Evolutionary conservation across 2,329 filamentous ascomycete species (phyloP), one percentile per base, ranked within the genome.

Genomic region (Samsoniella hepiali): DNA sequence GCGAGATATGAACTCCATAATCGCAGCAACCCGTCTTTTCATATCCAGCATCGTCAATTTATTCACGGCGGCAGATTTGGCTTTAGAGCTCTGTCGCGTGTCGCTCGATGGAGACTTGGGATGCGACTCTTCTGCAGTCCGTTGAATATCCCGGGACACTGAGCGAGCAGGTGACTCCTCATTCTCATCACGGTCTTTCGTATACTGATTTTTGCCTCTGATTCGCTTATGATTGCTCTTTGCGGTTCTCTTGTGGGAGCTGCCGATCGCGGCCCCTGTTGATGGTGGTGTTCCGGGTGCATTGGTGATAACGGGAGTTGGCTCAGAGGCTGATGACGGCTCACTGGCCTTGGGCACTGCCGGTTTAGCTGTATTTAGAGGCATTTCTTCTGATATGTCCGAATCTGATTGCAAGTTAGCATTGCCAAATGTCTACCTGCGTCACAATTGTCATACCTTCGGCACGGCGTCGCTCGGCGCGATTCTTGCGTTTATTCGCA

Each of bases 1-100:
- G 68, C 91, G 87, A 4, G 90, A 89, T 67, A 97, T 97, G 72
- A 94, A 97, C 69, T 95, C 92, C 64, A 96, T 83, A 72, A 97
- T 96, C 27, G 86, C 90, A 4, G 90, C 86, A 6, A 93, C 91
- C 10, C 92, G 88, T 67, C 91, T 87, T 76, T 91, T 91, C 86
- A 96, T 93, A 72, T 97, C 93, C 65, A 88, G 88, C 88, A 96
- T 91, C 34, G 88, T 93, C 63, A 93, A 85, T 73, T 91, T 92
- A 68, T 84, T 87, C 74, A 83, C 84, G 57, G 81, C 79, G 63
- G 79, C 69, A 3, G 71, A 75, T 69, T 84, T 84, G 38, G 78
- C 77, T 70, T 85, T 87, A 64, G 79, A 79, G 68, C 73, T 71
- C 54, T 84, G 80, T 67, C 88, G 89, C 68, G 81, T 76, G 54